phyloP scores from a whole-genome alignment of 257 asterid species.

The Solanum corneliomulleri region DNA sequence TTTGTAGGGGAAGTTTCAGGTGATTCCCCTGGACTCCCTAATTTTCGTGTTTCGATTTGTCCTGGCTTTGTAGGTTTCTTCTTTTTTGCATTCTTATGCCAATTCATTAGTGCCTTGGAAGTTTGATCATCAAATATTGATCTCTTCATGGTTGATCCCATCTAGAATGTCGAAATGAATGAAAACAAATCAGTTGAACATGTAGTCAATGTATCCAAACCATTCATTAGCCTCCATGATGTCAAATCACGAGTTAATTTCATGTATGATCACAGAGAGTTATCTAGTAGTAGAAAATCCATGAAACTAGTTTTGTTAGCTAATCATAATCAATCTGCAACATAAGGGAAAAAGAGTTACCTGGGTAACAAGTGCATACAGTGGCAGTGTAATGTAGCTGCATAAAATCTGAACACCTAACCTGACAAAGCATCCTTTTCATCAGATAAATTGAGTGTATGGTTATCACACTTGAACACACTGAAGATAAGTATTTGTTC shows the following conservation, averaged over 20 bases:
- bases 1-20: conserved; percentile 17
- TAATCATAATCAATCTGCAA: background rate
- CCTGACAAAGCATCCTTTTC: conserved; percentile 29
- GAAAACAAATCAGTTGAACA: background rate
- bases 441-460: background rate
- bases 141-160: conserved; percentile 93
- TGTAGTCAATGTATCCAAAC: background rate
- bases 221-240: background rate
- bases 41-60: conserved; percentile 6
- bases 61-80: background rate
- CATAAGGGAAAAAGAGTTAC: conserved; percentile 13
- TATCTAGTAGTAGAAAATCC: background rate
- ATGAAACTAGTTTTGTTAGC: background rate
- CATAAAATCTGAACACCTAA: conserved; percentile 59
- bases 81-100: conserved; percentile 67
- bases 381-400: conserved; percentile 93
- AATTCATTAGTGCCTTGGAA: conserved; percentile 68
- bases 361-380: conserved; percentile 95
- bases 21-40: conserved; percentile 30
- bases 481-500: background rate
- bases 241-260: background rate
- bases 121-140: conserved; percentile 91
- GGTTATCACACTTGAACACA: background rate
- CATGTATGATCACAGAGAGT: background rate
- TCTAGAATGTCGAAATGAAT: conserved; percentile 15